Evolutionary conservation across 2,329 filamentous ascomycete species (phyloP).

Genomic region (Alternaria gansuensis): DNA sequence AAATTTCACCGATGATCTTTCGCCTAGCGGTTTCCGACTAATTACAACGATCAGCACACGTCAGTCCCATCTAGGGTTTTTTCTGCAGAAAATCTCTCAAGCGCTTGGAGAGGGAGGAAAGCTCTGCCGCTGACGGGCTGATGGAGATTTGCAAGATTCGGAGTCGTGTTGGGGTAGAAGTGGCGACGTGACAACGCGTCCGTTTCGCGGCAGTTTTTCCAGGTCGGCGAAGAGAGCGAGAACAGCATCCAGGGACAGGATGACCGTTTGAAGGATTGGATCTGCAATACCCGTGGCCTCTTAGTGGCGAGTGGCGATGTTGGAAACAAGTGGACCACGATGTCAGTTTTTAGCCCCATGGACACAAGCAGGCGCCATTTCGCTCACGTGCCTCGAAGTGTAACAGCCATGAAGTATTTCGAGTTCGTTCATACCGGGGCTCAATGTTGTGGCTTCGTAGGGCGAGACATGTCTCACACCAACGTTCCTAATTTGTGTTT

Average conservation of each 20-base stretch:
- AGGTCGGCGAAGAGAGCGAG: constrained; percentile 12
- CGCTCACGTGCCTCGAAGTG: neutral
- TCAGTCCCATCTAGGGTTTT: constrained; percentile 10
- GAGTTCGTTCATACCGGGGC: neutral
- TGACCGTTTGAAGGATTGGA: constrained; percentile 8
- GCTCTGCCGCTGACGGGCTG: constrained; percentile 7
- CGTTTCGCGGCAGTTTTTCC: constrained; percentile 8
- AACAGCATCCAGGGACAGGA: constrained; percentile 11
- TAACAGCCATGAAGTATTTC: neutral
- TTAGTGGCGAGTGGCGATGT: neutral
- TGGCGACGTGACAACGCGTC: constrained; percentile 21
- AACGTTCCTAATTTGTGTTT: constrained; percentile 5
- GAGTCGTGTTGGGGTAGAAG: constrained; percentile 6
- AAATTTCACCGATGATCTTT: constrained; percentile 18
- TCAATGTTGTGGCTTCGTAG: constrained; percentile 5
- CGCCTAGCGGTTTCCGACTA: constrained; percentile 23
- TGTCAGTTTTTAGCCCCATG: neutral
- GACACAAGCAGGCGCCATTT: neutral
- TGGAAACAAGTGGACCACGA: neutral
- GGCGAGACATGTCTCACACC: constrained; percentile 24
- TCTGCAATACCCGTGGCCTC: constrained; percentile 18
- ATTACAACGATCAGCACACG: constrained; percentile 25
- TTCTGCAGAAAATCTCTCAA: constrained; percentile 10
- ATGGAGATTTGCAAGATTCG: constrained; percentile 12
- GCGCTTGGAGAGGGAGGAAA: constrained; percentile 13